phyloP scores from a whole-genome alignment of 768 basidiomycete genomes.

The Tricholoma sp. region DNA sequence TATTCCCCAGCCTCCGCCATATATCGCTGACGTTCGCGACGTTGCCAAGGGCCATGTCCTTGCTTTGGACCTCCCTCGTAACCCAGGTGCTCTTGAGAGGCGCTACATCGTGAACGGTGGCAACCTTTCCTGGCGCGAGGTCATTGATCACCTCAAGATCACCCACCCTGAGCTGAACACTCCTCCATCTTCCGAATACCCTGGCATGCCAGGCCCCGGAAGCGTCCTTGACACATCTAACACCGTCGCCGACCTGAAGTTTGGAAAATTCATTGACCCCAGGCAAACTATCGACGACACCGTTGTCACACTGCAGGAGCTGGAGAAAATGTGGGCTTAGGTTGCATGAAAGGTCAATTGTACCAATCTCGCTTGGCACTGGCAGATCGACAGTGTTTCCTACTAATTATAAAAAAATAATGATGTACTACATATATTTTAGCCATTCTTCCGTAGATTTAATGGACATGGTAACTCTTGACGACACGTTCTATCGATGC shows the following conservation, averaged over 20 bases:
- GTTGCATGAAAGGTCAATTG: no score
- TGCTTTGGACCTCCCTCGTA: slow-evolving; percentile 22
- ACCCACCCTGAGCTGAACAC: neutral
- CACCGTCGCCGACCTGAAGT: slow-evolving; percentile 21
- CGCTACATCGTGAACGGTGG: slow-evolving; percentile 25
- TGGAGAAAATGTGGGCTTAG: neutral
- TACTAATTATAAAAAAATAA: no score
- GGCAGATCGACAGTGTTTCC: no score
- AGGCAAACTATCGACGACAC: neutral
- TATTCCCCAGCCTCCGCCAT: slow-evolving; percentile 17
- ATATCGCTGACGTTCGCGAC: slow-evolving; percentile 21
- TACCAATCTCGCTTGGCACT: no score
- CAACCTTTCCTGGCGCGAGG: slow-evolving; percentile 26
- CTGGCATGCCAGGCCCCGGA: no score
- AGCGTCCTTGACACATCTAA: slow-evolving; percentile 17
- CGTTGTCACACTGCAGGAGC: neutral
- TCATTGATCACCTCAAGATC: neutral
- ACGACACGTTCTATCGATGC: no score
- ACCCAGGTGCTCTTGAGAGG: slow-evolving; percentile 16
- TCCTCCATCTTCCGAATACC: no score
- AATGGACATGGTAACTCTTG: no score
- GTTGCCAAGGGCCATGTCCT: slow-evolving; percentile 21
- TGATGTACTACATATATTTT: no score
- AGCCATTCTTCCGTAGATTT: no score
- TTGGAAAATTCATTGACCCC: slow-evolving; percentile 3